Conservation (phyloP, 495 filamentous ascomycete genomes). For the Penicillium flavigenum region DNA sequence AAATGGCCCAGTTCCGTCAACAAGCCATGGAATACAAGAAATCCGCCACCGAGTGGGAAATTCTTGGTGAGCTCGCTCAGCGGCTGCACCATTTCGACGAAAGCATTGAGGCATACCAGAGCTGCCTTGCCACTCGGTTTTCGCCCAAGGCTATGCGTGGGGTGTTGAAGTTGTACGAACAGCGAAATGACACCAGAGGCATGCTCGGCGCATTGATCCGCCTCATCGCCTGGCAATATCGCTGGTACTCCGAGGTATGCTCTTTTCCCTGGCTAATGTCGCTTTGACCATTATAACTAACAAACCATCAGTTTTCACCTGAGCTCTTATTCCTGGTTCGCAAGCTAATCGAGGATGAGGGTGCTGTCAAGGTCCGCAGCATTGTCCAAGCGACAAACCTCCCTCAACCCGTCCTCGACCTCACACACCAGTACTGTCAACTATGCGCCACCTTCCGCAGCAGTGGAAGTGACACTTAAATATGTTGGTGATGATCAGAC, state of each 20-base stretch:
- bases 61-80: slow-evolving; percentile 88
- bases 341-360: slow-evolving; percentile 94
- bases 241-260: slow-evolving; percentile 92
- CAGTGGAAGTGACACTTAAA: slow-evolving; percentile 84
- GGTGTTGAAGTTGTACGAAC: slow-evolving; percentile 73
- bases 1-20: slow-evolving; percentile 88
- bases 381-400: slow-evolving; percentile 95
- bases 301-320: slow-evolving; percentile 75
- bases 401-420: slow-evolving; percentile 86
- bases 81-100: slow-evolving; percentile 87
- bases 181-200: slow-evolving; percentile 67
- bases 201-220: slow-evolving; percentile 79
- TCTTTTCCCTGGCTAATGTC: neutral
- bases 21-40: slow-evolving; percentile 93
- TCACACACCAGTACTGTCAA: slow-evolving; percentile 95
- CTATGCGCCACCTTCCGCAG: slow-evolving; percentile 92
- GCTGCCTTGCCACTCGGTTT: slow-evolving; percentile 78
- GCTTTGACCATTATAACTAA: neutral
- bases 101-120: slow-evolving; percentile 86
- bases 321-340: slow-evolving; percentile 81
- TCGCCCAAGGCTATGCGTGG: slow-evolving; percentile 87
- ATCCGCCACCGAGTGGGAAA: slow-evolving; percentile 96
- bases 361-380: slow-evolving; percentile 93
- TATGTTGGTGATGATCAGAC: neutral
- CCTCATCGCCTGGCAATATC: slow-evolving; percentile 94